Evolutionary conservation across 192 early-diverging fungal genomes (phyloP), one percentile per base, ranked within the genome.

Genomic region (Podila horticola): DNA sequence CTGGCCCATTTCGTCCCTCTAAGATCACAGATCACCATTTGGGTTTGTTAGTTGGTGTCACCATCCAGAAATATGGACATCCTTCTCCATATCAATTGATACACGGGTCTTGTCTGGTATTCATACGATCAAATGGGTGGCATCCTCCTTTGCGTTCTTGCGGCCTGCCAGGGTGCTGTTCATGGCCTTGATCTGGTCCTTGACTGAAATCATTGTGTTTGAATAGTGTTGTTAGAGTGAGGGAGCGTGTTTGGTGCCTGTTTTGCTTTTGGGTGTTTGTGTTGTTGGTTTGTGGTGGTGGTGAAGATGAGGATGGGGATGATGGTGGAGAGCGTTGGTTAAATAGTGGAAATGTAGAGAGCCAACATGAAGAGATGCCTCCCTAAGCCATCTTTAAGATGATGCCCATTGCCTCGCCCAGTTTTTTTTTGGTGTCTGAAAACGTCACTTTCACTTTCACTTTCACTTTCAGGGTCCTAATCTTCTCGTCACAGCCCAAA

Each of bases 41-140:
- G 41, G 41, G 41, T 45, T 45, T 17, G 41, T 45, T 45, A 45
- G 41, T 45, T 45, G 15, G 41, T 45, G 41, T 45, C 41, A 45
- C 41, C 41, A 45, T 15, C 41, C 3, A 45, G 3, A 38, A 38
- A 8, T 38, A 38, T 6, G 5, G 10, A 7, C 10, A 38, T 29
- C 3, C 22, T 57, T 58, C 22, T n/a, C 12, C 30, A 51, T 11
- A 34, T 8, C 11, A n/a, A 30, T 6, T 58, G n/a, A 50, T n/a
- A 59, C 65, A 55, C 52, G 24, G 50, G 50, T n/a, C n/a, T 5
- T 17, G 8, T 52, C n/a, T 26, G 24, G 52, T 12, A 1, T 26
- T n/a, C 52, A 60, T 73, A 81, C 77, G 64, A 81, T 65, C 7
- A 81, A 67, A 64, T 71, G 70, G 31, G 77, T 81, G 15, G 71